Conservation (phyloP, 345 rosid genomes). For the Pelargonium nanum region DNA sequence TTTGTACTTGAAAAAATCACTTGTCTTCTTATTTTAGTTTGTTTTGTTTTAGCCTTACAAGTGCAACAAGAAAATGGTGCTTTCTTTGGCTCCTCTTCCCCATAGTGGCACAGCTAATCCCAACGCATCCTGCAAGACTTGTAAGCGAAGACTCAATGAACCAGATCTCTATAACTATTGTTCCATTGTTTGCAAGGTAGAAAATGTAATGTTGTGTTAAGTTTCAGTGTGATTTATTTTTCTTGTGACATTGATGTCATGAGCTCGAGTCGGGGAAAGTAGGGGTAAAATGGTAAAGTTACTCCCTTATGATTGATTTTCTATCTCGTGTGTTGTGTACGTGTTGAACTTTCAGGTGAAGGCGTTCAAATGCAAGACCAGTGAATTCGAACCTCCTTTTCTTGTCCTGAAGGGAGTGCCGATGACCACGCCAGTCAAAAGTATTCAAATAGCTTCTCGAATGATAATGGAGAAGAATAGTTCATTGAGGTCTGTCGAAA, state of each 20-base stretch:
- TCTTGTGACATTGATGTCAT: too few species aligned
- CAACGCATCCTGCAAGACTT: conserved; percentile 18
- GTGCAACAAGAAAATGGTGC: conserved; percentile 33
- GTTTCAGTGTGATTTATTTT: background rate
- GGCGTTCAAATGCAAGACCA: background rate
- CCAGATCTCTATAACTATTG: conserved; percentile 26
- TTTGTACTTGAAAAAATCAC: background rate
- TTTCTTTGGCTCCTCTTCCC: conserved; percentile 35
- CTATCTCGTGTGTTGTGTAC: background rate
- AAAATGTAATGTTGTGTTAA: too few species aligned
- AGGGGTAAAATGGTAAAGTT: too few species aligned
- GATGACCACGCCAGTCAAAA: too few species aligned
- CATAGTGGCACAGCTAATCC: conserved; percentile 18
- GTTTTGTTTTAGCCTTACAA: conserved; percentile 26
- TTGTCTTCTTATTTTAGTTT: background rate
- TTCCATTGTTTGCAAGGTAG: conserved; percentile 39
- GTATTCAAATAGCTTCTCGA: background rate
- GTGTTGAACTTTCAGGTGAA: background rate
- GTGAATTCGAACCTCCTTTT: background rate
- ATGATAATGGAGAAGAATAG: background rate
- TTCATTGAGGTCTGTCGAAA: background rate
- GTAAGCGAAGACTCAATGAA: conserved; percentile 25
- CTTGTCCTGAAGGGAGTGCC: background rate
- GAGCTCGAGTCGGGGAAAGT: too few species aligned
- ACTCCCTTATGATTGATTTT: too few species aligned